Evolutionary conservation across 352 stramenopile genomes (phyloP), one percentile per base, ranked within the genome.

Genomic region (Paralagenidium karlingii): DNA sequence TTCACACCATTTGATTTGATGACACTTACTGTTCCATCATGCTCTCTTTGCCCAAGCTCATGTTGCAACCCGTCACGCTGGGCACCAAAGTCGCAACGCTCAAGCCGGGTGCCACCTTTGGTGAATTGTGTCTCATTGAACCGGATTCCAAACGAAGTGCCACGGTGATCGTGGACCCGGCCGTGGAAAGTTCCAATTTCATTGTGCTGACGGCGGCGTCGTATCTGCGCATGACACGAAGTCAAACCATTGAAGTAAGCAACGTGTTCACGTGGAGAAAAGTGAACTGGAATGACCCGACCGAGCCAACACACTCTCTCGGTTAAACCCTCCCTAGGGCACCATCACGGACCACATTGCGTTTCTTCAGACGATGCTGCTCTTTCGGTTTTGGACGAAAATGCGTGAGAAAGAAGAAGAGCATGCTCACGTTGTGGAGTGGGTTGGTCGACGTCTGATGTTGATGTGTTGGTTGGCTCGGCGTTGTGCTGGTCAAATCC

Each of bases 341-440:
- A 81, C 76, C 27, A 84, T 90, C 57, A 82, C 76, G 13, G 73
- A 90, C 51, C 69, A 84, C 45, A 90, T 90, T 15, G 57, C 68
- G 12, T 90, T 87, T 56, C 58, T 90, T 5, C 70, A 87, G 50
- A 71, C 84, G 58, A 63, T 76, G 41, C 52, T 78, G 29, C 54
- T 87, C 41, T 90, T 90, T 53, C 60, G 63, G 24, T 68, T 67
- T 48, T 90, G 73, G 76, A 68, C 58, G 20, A 90, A 90, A 40
- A 90, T 87, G 76, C 69, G 73, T 90, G 61, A 47, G 67, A n/a
- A n/a, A n/a, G n/a, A n/a, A n/a, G n/a, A n/a, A n/a, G n/a, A n/a
- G n/a, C n/a, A n/a, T n/a, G n/a, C n/a, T n/a, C n/a, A n/a, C n/a
- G n/a, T n/a, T n/a, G n/a, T n/a, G n/a, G n/a, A n/a, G n/a, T n/a